Base-by-base conservation (phyloP, 192 early-diverging fungal genomes). In the Coemansia sp. region DNA sequence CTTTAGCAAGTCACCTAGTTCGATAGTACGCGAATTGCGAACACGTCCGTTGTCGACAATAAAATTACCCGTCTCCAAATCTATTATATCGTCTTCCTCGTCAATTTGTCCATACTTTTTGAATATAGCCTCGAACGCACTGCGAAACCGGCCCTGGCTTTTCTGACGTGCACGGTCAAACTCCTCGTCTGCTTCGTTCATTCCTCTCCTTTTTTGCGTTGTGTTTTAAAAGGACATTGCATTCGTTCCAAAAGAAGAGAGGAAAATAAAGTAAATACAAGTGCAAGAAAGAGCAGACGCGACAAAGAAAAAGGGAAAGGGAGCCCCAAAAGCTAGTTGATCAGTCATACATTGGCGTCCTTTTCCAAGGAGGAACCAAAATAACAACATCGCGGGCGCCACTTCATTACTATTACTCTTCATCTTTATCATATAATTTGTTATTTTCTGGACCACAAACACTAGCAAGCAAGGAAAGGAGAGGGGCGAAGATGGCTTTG, bases 21-120 rank as follows among this genome's bases (percentile, higher is more conserved):
- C 54, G 15, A 78, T 57, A 14, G 53, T 48, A 2, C 48, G 27
- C n/a, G 62, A 47, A n/a, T 47, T 62, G 48, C 75, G 75, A 29
- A 72, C 59, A 28, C 75, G 57, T 10, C 75, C 75, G 48, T 78
- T 78, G 36, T 78, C 75, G 13, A 72, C 75, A 37, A 78, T 50
- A 33, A 78, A 56, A 36, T 61, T 10, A 3, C 65, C 68, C 2
- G 68, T 78, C 20, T 41, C 20, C 38, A 78, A 45, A 59, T 78
- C 69, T 11, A 77, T 57, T 28, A 77, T 71, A 14, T 77, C 75
- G 57, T 77, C 75, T 3, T 77, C 61, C 33, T 71, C 68, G 36
- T 77, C 75, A n/a, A 71, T 59, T 10, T 68, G 62, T 15, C 75
- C 67, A 45, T 77, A 77, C 38, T 77, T 77, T 33, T 59, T 61